A percentile compares a stretch with the other conserved stretches of the same genome.
These are phyloP conservation scores for Trametes sanguinea DNA, from an alignment of 768 basidiomycete species.

Conservation along the genomic window DNA sequence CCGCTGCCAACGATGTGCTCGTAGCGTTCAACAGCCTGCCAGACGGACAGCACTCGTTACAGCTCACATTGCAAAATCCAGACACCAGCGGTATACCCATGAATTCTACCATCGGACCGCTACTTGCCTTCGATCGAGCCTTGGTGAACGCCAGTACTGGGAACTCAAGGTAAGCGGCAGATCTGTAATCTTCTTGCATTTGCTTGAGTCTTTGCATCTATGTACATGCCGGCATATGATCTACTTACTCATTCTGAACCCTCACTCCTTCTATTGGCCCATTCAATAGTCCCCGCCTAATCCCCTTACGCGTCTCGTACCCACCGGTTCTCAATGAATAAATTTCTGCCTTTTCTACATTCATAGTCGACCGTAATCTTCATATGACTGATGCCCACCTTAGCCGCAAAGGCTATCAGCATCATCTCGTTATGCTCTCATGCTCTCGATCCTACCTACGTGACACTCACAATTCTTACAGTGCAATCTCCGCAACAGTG, in stretches of 20 bases:
- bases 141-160: constrained; percentile 35
- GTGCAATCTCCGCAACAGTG: not conserved
- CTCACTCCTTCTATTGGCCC: too few species aligned
- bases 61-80: constrained; percentile 50
- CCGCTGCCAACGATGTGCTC: constrained; percentile 42
- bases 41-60: constrained; percentile 54
- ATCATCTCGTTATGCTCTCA: too few species aligned
- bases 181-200: not conserved
- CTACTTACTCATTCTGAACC: too few species aligned
- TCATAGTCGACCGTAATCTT: too few species aligned
- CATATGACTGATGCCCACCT: too few species aligned
- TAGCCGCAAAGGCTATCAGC: too few species aligned
- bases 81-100: constrained; percentile 11
- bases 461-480: constrained; percentile 3
- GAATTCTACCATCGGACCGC: constrained; percentile 24
- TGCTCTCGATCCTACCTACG: too few species aligned
- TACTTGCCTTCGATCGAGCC: constrained; percentile 60
- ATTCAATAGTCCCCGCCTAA: too few species aligned
- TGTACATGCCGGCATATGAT: not conserved
- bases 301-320: too few species aligned
- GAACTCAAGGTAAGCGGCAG: constrained; percentile 13
- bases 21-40: constrained; percentile 49
- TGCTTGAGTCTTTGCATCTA: not conserved
- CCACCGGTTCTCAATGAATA: too few species aligned
- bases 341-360: too few species aligned